Evolutionary conservation across 192 early-diverging fungal species (phyloP).

Genomic region (Mortierella hygrophila): DNA sequence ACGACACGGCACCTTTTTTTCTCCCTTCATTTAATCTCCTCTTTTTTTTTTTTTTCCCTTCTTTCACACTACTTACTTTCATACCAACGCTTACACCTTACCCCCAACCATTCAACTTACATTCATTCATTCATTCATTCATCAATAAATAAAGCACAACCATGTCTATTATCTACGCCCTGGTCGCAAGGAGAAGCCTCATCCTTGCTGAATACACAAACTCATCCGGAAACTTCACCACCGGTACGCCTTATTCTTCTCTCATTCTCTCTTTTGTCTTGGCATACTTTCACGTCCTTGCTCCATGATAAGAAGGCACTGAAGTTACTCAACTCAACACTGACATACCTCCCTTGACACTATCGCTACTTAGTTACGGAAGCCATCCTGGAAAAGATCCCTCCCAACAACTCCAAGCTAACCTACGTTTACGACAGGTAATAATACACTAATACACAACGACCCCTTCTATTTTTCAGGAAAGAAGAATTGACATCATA

Average conservation of each 20-base stretch:
- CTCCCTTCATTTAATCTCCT: background rate
- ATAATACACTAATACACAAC: background rate
- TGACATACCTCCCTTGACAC: background rate
- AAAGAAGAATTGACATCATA: conserved; percentile 10
- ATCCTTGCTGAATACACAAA: conserved; percentile 88
- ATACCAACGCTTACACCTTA: background rate
- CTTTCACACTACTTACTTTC: background rate
- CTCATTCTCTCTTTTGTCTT: background rate
- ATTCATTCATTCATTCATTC: conserved; percentile 6
- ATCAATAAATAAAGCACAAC: background rate
- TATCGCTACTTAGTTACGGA: conserved; percentile 70
- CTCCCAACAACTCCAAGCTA: conserved; percentile 90
- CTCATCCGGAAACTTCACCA: conserved; percentile 85
- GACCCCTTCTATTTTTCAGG: background rate
- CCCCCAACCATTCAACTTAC: background rate
- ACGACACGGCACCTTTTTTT: background rate
- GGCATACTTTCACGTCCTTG: background rate
- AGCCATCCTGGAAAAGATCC: conserved; percentile 90
- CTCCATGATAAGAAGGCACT: background rate
- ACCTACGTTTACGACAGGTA: conserved; percentile 94
- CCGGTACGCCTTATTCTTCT: conserved; percentile 45
- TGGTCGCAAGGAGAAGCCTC: conserved; percentile 80
- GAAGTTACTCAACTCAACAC: background rate
- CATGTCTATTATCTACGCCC: conserved; percentile 85
- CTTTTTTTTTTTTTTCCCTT: background rate